phyloP scores from a whole-genome alignment of 1,284 basidiomycete genomes.

The Filobasidium uniguttulatum region DNA sequence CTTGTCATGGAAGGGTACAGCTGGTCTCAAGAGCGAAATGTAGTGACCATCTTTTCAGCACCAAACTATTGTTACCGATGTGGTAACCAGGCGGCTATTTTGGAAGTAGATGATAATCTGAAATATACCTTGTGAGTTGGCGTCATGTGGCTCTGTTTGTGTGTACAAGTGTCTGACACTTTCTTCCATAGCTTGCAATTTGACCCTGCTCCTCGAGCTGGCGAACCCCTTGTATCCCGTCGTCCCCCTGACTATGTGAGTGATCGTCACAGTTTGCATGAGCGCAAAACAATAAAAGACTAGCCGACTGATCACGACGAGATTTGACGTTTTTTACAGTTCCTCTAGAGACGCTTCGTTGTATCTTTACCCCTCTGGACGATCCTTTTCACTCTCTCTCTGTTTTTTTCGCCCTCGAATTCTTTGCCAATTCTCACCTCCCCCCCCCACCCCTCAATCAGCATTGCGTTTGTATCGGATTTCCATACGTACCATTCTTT shows the following conservation, averaged over 20 bases:
- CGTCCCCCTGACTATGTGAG: conserved; percentile 93
- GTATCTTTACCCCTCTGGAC: neutral
- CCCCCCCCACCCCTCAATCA: too few relatives aligned
- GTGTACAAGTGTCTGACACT: conserved; percentile 12
- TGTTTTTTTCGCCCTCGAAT: neutral
- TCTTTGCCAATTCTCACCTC: too few relatives aligned
- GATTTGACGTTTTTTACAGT: neutral
- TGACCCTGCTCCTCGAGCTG: conserved; percentile 94
- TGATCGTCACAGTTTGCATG: conserved; percentile 7
- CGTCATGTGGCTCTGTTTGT: conserved; percentile 2
- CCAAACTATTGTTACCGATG: conserved; percentile 99
- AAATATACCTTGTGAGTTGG: conserved; percentile 40
- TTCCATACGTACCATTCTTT: too few relatives aligned
- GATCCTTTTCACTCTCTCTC: neutral
- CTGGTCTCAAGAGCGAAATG: conserved; percentile 98
- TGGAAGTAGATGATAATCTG: conserved; percentile 86
- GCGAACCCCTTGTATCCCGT: conserved; percentile 93
- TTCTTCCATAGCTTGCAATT: conserved; percentile 72
- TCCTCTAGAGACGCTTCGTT: conserved; percentile 8
- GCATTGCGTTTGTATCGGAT: too few relatives aligned
- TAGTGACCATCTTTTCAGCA: conserved; percentile 99
- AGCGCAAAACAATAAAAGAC: neutral
- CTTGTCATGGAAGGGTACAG: conserved; percentile 96
- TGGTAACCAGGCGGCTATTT: conserved; percentile 98
- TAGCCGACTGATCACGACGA: neutral